Conservation (phyloP, 1,139 yeast species). For the Yamadazyma atlantica region DNA sequence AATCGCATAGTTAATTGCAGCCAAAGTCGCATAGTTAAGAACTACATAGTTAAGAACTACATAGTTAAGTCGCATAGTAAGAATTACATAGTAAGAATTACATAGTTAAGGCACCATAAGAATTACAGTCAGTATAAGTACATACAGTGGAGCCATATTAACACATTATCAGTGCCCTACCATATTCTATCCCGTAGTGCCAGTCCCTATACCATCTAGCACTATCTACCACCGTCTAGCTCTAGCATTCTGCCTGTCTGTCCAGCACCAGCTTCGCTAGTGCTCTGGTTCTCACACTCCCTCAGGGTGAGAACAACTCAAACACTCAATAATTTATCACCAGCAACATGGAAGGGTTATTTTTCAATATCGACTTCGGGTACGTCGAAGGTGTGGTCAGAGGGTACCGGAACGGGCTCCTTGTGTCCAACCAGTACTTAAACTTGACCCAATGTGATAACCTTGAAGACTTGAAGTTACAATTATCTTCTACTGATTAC, state of each 20-base stretch:
- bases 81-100: no score
- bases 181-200: no score
- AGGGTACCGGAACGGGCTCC: constrained; percentile 85
- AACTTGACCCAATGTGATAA: constrained; percentile 95
- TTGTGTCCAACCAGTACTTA: constrained; percentile 76
- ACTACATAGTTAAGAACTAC: background rate
- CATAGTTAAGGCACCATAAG: no score
- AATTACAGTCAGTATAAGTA: no score
- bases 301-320: background rate
- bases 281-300: no score
- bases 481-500: constrained; percentile 92
- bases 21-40: background rate
- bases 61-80: background rate
- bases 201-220: no score
- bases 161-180: no score
- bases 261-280: no score
- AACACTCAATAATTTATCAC: background rate
- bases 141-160: no score
- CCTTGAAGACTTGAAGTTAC: constrained; percentile 89
- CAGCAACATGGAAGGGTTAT: constrained; percentile 24
- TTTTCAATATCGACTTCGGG: constrained; percentile 83
- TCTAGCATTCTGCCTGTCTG: no score
- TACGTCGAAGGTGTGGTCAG: constrained; percentile 92
- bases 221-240: no score
- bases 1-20: no score